A percentile compares a stretch with the other conserved stretches of the same genome.
Evolutionary conservation across 768 basidiomycete species (phyloP).

Genomic region (Trametes sanguinea): DNA sequence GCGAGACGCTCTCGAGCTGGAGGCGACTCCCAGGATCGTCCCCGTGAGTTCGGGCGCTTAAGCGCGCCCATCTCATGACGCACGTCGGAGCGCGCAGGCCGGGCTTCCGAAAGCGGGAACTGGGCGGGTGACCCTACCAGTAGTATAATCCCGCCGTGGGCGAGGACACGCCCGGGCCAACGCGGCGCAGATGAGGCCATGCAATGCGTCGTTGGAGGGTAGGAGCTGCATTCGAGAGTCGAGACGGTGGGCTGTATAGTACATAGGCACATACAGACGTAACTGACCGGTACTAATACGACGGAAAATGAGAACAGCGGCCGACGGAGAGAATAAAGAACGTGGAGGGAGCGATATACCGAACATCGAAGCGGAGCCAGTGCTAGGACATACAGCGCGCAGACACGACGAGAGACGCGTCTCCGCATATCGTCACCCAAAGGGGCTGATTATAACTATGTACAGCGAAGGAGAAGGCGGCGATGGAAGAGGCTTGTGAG

Average conservation of each 20-base stretch:
- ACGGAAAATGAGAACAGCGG: neutral
- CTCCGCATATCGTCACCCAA: neutral
- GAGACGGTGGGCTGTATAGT: constrained; percentile 15
- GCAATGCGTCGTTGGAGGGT: neutral
- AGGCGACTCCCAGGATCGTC: too few species aligned
- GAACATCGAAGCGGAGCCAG: too few species aligned
- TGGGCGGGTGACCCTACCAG: neutral
- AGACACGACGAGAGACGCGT: neutral
- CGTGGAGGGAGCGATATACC: neutral
- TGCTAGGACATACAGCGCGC: neutral
- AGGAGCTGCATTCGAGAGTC: neutral
- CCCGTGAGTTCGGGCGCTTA: neutral
- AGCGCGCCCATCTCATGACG: too few species aligned
- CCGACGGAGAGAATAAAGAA: neutral
- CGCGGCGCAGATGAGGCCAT: too few species aligned
- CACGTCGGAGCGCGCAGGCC: neutral
- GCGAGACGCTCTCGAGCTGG: neutral
- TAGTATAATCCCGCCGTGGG: too few species aligned
- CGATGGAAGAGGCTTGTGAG: neutral
- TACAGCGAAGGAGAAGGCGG: constrained; percentile 4
- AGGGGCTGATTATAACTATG: neutral
- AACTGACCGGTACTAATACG: constrained; percentile 1
- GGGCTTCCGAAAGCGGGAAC: neutral
- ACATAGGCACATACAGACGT: constrained; percentile 12
- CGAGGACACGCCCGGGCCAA: too few species aligned